Conservation (phyloP, 805 yeast genomes). For the Pichia kluyveri region DNA sequence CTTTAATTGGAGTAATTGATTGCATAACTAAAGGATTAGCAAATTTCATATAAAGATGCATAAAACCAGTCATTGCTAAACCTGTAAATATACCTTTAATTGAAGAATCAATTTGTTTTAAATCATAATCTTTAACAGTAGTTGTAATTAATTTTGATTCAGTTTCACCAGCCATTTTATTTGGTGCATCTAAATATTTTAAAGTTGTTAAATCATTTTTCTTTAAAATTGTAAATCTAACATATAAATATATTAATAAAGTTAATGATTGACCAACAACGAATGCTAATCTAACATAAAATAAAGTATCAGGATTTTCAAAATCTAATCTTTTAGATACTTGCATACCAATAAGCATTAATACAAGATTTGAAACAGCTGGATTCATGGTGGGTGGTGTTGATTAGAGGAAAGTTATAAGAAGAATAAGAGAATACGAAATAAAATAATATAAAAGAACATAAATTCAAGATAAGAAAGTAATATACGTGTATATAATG, state of each 20-base stretch:
- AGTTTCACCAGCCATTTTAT: conserved; percentile 66
- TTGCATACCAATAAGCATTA: conserved; percentile 97
- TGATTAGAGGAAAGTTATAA: too few species aligned
- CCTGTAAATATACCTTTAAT: conserved; percentile 82
- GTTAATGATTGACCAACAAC: conserved; percentile 56
- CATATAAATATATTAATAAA: conserved; percentile 55
- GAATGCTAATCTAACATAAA: conserved; percentile 71
- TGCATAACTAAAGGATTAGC: conserved; percentile 96
- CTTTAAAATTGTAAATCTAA: conserved; percentile 49
- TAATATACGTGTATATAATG: too few species aligned
- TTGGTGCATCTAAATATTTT: conserved; percentile 83
- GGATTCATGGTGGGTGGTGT: conserved; percentile 59
- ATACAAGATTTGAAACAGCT: conserved; percentile 71
- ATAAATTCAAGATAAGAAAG: too few species aligned
- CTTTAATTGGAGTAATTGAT: conserved; percentile 80
- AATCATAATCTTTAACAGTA: conserved; percentile 91
- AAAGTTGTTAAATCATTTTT: conserved; percentile 88
- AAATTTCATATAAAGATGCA: conserved; percentile 96
- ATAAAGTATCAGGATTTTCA: conserved; percentile 68
- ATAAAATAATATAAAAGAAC: background rate
- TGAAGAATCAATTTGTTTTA: conserved; percentile 71
- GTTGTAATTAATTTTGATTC: conserved; percentile 74
- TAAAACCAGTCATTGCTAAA: conserved; percentile 94
- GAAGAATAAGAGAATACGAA: background rate
- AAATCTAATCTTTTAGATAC: conserved; percentile 81